These are phyloP conservation scores for Pugionium dolabratum DNA, from an alignment of 345 rosid species.

Conservation along the genomic window DNA sequence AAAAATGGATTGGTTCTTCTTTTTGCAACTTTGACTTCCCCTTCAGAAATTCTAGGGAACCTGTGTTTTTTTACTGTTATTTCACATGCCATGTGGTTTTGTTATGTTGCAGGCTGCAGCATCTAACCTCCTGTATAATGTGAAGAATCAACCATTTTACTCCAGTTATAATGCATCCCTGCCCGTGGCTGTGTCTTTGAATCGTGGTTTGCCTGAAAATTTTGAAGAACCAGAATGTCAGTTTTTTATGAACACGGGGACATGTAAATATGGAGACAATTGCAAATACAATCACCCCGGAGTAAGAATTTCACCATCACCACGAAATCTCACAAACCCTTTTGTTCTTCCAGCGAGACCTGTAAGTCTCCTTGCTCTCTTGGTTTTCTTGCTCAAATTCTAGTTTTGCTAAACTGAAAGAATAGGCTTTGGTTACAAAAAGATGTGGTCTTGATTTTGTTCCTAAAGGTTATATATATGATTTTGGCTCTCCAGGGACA, in stretches of 20 bases:
- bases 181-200: conserved; percentile 40
- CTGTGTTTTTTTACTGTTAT: too few relatives aligned
- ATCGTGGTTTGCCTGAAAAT: conserved; percentile 50
- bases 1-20: neutral
- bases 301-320: conserved; percentile 48
- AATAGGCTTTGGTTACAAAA: too few relatives aligned
- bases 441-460: too few relatives aligned
- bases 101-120: conserved; percentile 42
- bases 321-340: conserved; percentile 43
- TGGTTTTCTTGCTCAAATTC: neutral
- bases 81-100: conserved; percentile 10
- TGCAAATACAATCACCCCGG: conserved; percentile 83
- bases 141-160: conserved; percentile 50
- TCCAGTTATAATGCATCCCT: conserved; percentile 45
- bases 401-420: neutral
- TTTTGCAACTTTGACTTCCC: neutral
- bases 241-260: conserved; percentile 69
- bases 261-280: conserved; percentile 77
- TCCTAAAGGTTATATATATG: too few relatives aligned
- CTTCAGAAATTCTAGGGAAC: too few relatives aligned
- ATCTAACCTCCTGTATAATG: conserved; percentile 49
- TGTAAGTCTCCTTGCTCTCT: conserved; percentile 49
- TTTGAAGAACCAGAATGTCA: conserved; percentile 77
- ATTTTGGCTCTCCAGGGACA: conserved; percentile 58
- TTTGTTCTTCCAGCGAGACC: conserved; percentile 68